Conservation (phyloP, 805 yeast genomes). For the Spathaspora hagerdaliae region DNA sequence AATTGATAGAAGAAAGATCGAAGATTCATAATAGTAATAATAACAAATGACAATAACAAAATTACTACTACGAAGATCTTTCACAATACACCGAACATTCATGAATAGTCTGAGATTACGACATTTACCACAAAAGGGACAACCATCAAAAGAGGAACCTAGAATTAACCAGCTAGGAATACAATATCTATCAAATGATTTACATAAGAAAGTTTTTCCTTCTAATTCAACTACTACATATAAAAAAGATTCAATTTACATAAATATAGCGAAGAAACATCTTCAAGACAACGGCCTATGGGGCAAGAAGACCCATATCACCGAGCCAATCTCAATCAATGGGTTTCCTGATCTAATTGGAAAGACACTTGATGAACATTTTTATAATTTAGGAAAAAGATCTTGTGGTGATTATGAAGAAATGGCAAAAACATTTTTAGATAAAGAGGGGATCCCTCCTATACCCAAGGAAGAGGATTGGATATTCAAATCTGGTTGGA, state of each 20-base stretch:
- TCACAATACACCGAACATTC: background rate
- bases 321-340: constrained; percentile 54
- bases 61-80: background rate
- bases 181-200: constrained; percentile 60
- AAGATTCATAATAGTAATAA: too few species aligned
- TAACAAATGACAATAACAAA: too few species aligned
- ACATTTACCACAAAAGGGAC: background rate
- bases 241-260: constrained; percentile 22
- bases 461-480: constrained; percentile 44
- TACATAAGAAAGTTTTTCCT: constrained; percentile 65
- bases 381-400: constrained; percentile 60
- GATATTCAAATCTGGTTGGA: constrained; percentile 74
- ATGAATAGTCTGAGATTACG: background rate
- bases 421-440: constrained; percentile 45
- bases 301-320: constrained; percentile 66
- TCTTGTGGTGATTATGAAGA: constrained; percentile 58
- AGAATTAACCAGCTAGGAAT: constrained; percentile 75
- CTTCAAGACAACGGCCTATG: constrained; percentile 60
- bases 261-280: constrained; percentile 57
- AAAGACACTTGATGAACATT: constrained; percentile 76
- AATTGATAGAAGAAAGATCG: too few species aligned
- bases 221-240: constrained; percentile 20
- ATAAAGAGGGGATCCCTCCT: constrained; percentile 25
- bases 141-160: constrained; percentile 36
- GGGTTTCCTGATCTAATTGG: constrained; percentile 76